phyloP scores from a whole-genome alignment of 805 yeast genomes.

The Ogataea neopini region DNA sequence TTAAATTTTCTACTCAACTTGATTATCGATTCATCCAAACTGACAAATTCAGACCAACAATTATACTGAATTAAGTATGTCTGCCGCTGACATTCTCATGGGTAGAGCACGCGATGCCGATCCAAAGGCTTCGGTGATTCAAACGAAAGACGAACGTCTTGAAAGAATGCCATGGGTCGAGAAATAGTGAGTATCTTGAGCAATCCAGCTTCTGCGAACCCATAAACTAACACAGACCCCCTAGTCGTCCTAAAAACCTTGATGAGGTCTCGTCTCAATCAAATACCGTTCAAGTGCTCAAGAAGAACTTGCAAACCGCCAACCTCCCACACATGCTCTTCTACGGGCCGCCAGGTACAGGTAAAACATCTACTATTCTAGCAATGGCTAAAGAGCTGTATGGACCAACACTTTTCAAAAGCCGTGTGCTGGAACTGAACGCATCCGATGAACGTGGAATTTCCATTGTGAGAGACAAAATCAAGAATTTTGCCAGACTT shows the following conservation, averaged over 20 bases:
- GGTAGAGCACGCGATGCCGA: constrained; percentile 9
- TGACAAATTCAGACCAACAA: too few species aligned
- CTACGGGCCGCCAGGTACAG: constrained; percentile 95
- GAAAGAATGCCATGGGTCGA: constrained; percentile 88
- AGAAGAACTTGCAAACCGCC: constrained; percentile 73
- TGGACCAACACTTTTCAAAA: constrained; percentile 67
- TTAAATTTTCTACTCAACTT: neutral
- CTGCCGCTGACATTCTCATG: constrained; percentile 24
- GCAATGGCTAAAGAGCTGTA: constrained; percentile 80
- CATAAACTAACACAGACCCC: constrained; percentile 1
- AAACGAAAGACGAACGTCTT: constrained; percentile 35
- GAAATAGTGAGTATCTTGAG: constrained; percentile 53
- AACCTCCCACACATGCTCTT: constrained; percentile 90
- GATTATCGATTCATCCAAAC: too few species aligned
- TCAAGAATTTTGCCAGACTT: constrained; percentile 83
- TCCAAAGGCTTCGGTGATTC: constrained; percentile 21
- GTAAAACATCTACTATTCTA: constrained; percentile 84
- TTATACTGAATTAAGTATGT: constrained; percentile 15
- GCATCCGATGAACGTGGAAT: constrained; percentile 94
- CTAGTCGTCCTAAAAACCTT: constrained; percentile 77
- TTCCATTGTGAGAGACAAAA: constrained; percentile 80
- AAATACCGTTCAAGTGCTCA: constrained; percentile 80
- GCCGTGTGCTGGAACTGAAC: constrained; percentile 78
- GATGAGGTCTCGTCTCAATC: constrained; percentile 92
- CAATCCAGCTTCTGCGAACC: neutral